Conservation (phyloP, 495 filamentous ascomycete genomes). For the Halenospora varia region DNA sequence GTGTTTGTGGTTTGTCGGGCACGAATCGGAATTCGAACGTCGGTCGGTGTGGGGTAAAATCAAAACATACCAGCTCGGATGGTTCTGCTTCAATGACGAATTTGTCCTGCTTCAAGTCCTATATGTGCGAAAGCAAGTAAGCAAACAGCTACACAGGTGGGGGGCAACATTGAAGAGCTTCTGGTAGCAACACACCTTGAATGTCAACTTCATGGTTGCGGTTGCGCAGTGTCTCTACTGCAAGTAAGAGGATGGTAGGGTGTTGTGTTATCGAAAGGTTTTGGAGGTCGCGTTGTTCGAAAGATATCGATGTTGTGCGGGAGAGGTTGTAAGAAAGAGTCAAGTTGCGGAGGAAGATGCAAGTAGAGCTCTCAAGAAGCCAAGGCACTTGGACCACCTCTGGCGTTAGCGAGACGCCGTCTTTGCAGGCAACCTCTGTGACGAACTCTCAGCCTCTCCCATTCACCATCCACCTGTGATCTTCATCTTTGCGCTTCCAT, state of each 20-base stretch:
- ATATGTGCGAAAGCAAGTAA: conserved; percentile 23
- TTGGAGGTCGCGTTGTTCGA: not conserved
- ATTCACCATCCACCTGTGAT: not conserved
- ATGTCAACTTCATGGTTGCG: conserved; percentile 70
- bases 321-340: not conserved
- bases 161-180: not conserved
- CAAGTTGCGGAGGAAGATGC: not conserved
- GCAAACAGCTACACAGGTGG: conserved; percentile 19
- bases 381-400: not conserved
- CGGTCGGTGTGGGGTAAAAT: not conserved
- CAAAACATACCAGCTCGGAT: conserved; percentile 73
- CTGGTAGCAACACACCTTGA: conserved; percentile 56
- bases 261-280: not conserved
- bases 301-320: not conserved
- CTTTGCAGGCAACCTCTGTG: not conserved
- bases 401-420: not conserved
- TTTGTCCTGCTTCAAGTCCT: conserved; percentile 98
- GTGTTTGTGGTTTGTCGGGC: conserved; percentile 1
- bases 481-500: not conserved
- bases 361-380: not conserved
- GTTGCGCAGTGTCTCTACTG: conserved; percentile 8
- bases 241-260: not conserved
- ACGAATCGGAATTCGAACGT: conserved; percentile 11
- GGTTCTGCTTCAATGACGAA: conserved; percentile 93
- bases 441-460: conserved; percentile 1